Base-by-base conservation (phyloP, 331 rosid genomes). In the Malus hybrid region DNA sequence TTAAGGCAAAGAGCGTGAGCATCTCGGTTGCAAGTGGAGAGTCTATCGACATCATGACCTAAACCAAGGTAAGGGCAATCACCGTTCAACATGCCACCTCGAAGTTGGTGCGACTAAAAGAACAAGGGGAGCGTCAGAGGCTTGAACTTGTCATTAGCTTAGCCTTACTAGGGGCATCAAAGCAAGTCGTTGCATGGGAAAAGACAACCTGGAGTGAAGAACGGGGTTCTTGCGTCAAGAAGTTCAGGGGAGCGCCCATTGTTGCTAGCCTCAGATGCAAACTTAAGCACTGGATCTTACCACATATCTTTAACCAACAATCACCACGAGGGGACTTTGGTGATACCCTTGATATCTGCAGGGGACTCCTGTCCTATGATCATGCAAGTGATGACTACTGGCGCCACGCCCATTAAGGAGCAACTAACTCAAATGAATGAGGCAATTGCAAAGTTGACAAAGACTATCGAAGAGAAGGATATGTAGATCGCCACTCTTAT, bases 281-380 rank as follows among this genome's bases (percentile, higher is more conserved):
- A 48, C 7, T 48, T 7, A 48, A 14, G 55, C 55, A 48, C 0
- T 48, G 3, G 7, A 5, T 48, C 19, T 7, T 48, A 5, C 3
- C 55, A 48, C 0, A 0, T 1, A 48, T 14, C 1, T 0, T 1
- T 3, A 48, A 48, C 0, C 0, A 0, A 48, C 3, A 1, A 48
- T 48, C 6, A 0, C 55, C 19, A 14, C 3, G 0, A 48, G 1
- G 1, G 54, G 19, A 5, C 0, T 14, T 6, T 0, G 1, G 7
- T 48, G 7, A 48, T 3, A 0, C 7, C 3, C 5, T 48, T 0
- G 1, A 48, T 48, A 3, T 2, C 1, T 48, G 3, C 3, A 14
- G 0, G 0, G 8, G 55, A 48, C 55, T 48, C 19, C 0, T 48
- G 5, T 48, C 19, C 3, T 50, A 1, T 50, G n/a, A 15, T 50